Percentiles rank a stretch among this genome's conserved stretches.
Conservation (phyloP, 2,329 filamentous ascomycete species). For the Colletotrichum sp. region DNA sequence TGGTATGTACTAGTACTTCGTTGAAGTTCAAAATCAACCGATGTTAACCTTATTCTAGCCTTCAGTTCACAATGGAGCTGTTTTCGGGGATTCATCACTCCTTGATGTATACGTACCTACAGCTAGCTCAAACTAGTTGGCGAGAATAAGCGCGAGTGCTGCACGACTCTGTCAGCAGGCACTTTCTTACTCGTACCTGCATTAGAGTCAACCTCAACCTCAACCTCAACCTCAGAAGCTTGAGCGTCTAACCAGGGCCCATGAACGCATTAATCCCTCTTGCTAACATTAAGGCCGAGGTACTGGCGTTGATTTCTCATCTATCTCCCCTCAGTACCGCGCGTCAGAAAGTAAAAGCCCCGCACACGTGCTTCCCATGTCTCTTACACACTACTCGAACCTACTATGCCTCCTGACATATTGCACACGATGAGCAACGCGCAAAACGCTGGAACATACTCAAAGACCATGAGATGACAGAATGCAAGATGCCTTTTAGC, state of each 20-base stretch:
- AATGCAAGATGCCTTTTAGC: not conserved
- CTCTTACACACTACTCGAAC: not conserved
- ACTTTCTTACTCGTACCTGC: not conserved
- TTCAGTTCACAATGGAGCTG: accelerated
- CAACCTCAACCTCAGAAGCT: not conserved
- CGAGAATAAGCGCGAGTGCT: not conserved
- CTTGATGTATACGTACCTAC: not conserved
- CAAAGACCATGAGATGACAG: not conserved
- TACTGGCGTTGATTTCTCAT: not conserved
- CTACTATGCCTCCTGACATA: not conserved
- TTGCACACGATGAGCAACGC: not conserved
- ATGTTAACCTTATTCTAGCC: not conserved
- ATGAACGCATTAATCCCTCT: not conserved
- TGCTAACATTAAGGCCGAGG: not conserved
- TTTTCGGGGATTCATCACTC: not conserved
- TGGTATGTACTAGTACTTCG: not conserved
- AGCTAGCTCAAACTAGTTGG: not conserved
- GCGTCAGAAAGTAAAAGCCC: not conserved
- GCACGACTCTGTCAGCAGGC: not conserved
- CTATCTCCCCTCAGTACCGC: not conserved
- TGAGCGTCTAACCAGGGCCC: not conserved
- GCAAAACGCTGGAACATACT: not conserved
- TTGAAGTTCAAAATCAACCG: not conserved
- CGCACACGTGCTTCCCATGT: not conserved
- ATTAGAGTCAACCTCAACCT: not conserved